phyloP scores from a whole-genome alignment of 2,329 filamentous ascomycete species.

The Aspergillus sclerotialis region DNA sequence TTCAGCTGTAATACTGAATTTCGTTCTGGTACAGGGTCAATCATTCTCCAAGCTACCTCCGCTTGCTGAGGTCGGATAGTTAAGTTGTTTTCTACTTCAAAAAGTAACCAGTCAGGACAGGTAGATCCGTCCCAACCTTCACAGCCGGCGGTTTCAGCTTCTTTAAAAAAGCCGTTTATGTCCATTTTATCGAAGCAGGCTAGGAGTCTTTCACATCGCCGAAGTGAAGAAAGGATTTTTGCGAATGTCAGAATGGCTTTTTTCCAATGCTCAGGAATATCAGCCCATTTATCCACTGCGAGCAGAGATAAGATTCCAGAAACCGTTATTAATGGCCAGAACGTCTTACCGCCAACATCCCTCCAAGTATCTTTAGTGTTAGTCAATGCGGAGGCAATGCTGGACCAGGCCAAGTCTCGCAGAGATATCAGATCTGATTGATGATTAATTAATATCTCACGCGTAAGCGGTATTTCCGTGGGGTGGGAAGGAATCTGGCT shows the following conservation, averaged over 20 bases:
- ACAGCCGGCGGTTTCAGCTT: constrained; percentile 2
- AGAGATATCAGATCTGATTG: too few species aligned
- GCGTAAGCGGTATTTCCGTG: too few species aligned
- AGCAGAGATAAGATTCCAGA: constrained; percentile 5
- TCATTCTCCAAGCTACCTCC: constrained; percentile 53
- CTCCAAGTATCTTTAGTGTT: too few species aligned
- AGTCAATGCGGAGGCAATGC: too few species aligned
- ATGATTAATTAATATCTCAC: too few species aligned
- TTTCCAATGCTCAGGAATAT: constrained; percentile 5
- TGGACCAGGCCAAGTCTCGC: too few species aligned
- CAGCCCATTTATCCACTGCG: constrained; percentile 1
- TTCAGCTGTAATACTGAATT: constrained; percentile 60
- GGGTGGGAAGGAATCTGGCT: too few species aligned
- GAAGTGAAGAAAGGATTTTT: constrained; percentile 3
- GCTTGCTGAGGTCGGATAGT: constrained; percentile 55
- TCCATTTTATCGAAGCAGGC: constrained; percentile 2
- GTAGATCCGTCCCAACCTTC: constrained; percentile 28
- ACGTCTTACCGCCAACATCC: too few species aligned
- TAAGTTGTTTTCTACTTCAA: constrained; percentile 59
- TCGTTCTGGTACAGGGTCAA: constrained; percentile 18
- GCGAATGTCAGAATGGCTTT: constrained; percentile 2
- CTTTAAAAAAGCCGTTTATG: constrained; percentile 7
- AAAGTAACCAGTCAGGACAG: constrained; percentile 54
- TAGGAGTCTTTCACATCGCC: constrained; percentile 5
- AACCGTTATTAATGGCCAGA: too few species aligned